These are phyloP conservation scores for Sapria himalayana DNA, from an alignment of 345 rosid species.

Conservation along the genomic window DNA sequence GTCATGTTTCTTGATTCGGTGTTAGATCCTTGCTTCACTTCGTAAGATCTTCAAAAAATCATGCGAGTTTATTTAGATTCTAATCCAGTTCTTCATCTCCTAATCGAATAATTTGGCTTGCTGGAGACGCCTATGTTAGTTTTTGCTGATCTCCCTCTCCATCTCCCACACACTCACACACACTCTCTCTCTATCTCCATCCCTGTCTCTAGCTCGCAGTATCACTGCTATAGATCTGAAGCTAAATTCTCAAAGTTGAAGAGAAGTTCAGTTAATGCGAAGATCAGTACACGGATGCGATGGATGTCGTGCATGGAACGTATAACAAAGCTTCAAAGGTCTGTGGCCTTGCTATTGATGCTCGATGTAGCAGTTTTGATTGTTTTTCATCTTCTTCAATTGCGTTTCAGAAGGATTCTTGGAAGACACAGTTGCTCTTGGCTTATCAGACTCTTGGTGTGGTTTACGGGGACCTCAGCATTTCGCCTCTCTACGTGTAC, in stretches of 20 bases:
- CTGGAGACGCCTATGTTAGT: no score
- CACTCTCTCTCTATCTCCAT: no score
- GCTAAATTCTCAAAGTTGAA: slow-evolving; percentile 6
- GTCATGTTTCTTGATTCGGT: no score
- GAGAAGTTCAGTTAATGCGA: slow-evolving; percentile 7
- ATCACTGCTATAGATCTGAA: no score
- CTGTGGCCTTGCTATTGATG: slow-evolving; percentile 10
- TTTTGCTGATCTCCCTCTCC: no score
- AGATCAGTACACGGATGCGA: slow-evolving; percentile 11
- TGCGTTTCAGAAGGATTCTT: slow-evolving; percentile 45
- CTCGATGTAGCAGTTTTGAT: slow-evolving; percentile 2
- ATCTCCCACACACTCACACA: no score
- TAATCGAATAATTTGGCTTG: no score
- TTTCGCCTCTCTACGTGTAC: slow-evolving; percentile 85
- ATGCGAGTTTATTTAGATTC: no score
- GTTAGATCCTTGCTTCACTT: no score
- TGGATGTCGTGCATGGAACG: slow-evolving; percentile 49
- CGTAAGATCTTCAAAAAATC: no score
- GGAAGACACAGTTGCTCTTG: slow-evolving; percentile 67
- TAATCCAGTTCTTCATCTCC: no score
- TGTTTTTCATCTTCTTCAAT: background rate
- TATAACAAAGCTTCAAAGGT: slow-evolving; percentile 65
- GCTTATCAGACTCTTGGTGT: slow-evolving; percentile 98
- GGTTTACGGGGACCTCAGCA: slow-evolving; percentile 90
- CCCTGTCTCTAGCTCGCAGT: no score